These are phyloP conservation scores for Coleophoma eucalyptorum DNA, from an alignment of 2,329 filamentous ascomycete species.

Conservation along the genomic window DNA sequence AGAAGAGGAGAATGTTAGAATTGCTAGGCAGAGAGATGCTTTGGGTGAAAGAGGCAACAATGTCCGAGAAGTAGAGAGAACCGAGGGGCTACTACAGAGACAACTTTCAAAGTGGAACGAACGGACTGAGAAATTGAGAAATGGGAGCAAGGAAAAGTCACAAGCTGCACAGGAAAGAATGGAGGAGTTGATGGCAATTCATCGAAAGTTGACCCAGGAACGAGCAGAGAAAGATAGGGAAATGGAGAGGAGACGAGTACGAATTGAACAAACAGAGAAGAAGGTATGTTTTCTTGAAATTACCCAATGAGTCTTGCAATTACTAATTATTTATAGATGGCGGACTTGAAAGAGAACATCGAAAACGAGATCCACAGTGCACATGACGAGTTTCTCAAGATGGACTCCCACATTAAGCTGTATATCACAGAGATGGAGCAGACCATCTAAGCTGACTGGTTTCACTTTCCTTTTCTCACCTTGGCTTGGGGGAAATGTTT, in stretches of 20 bases:
- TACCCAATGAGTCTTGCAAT: not conserved
- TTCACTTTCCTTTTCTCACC: slow-evolving; percentile 1
- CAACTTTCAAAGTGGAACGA: slow-evolving; percentile 85
- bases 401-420: slow-evolving; percentile 94
- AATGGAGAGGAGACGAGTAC: slow-evolving; percentile 86
- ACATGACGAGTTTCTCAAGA: slow-evolving; percentile 92
- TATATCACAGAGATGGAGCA: slow-evolving; percentile 99
- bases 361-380: slow-evolving; percentile 89
- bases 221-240: slow-evolving; percentile 82
- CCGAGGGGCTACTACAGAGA: slow-evolving; percentile 77
- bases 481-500: slow-evolving; percentile 6
- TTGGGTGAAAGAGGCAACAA: slow-evolving; percentile 85
- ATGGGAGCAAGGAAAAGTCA: slow-evolving; percentile 77
- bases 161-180: slow-evolving; percentile 80
- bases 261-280: slow-evolving; percentile 98
- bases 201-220: slow-evolving; percentile 80
- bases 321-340: slow-evolving; percentile 64
- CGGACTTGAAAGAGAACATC: slow-evolving; percentile 94
- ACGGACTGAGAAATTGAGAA: slow-evolving; percentile 77
- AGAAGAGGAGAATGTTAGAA: slow-evolving; percentile 82
- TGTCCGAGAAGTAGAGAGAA: slow-evolving; percentile 85
- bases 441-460: slow-evolving; percentile 44
- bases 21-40: slow-evolving; percentile 78
- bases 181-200: slow-evolving; percentile 80
- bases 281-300: slow-evolving; percentile 59